These are phyloP conservation scores for Teratosphaeria destructans DNA, from an alignment of 2,329 filamentous ascomycete genomes.

Conservation along the genomic window DNA sequence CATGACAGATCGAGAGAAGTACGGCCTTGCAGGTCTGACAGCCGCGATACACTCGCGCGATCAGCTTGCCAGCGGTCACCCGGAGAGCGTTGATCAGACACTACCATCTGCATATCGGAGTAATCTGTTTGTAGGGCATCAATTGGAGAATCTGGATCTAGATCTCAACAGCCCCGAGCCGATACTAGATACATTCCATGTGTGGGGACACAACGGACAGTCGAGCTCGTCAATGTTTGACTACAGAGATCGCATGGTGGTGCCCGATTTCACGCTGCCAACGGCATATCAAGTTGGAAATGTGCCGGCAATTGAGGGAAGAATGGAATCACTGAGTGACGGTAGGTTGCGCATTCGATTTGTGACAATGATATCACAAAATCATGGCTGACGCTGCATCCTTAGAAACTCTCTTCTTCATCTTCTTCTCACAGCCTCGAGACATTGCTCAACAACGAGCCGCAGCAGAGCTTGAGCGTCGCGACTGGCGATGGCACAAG, in stretches of 20 bases:
- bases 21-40: slow-evolving; percentile 49
- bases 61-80: slow-evolving; percentile 13
- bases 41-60: slow-evolving; percentile 33
- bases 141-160: slow-evolving; percentile 52
- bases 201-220: slow-evolving; percentile 44
- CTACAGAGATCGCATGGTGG: slow-evolving; percentile 39
- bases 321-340: slow-evolving; percentile 26
- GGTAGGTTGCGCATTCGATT: slow-evolving; percentile 11
- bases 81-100: slow-evolving; percentile 17
- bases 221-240: slow-evolving; percentile 37
- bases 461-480: slow-evolving; percentile 47
- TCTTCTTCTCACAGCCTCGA: slow-evolving; percentile 58
- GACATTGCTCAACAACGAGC: slow-evolving; percentile 57
- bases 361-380: neutral
- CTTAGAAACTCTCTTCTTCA: slow-evolving; percentile 57
- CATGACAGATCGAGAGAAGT: slow-evolving; percentile 51
- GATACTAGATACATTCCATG: slow-evolving; percentile 48
- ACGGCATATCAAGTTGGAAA: slow-evolving; percentile 57
- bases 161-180: slow-evolving; percentile 46
- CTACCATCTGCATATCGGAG: slow-evolving; percentile 18
- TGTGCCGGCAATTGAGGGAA: slow-evolving; percentile 46
- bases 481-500: slow-evolving; percentile 47
- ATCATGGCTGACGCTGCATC: slow-evolving; percentile 4
- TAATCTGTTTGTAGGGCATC: slow-evolving; percentile 50
- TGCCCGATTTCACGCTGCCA: slow-evolving; percentile 54